Percentiles rank a stretch among this genome's conserved stretches.
phyloP scores from a whole-genome alignment of 2,329 filamentous ascomycete species.

The Colletotrichum sp. region DNA sequence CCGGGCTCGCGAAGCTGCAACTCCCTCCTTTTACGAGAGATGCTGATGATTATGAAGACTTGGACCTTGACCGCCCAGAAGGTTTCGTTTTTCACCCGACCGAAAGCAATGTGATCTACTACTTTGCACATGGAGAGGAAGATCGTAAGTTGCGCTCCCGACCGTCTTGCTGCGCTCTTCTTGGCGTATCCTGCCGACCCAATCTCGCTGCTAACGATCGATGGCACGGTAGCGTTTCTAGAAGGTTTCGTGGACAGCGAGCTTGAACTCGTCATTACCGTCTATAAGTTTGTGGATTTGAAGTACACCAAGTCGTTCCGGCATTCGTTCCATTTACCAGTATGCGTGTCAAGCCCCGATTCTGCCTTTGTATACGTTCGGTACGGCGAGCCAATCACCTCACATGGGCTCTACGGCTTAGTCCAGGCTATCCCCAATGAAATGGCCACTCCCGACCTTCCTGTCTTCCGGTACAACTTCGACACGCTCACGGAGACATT shows the following conservation, averaged over 20 bases:
- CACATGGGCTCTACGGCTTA: background rate
- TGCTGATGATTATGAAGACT: too few species aligned
- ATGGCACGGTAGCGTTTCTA: too few species aligned
- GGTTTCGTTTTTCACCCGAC: background rate
- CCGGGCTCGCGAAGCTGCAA: background rate
- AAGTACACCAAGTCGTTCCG: too few species aligned
- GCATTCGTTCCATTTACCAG: too few species aligned
- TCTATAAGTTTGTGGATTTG: too few species aligned
- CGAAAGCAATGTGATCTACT: background rate
- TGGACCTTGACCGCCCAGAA: background rate
- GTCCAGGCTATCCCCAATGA: background rate
- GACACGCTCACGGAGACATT: background rate
- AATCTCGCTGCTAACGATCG: background rate
- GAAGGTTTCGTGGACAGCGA: fast-evolving
- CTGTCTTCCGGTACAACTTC: background rate
- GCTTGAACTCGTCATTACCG: too few species aligned
- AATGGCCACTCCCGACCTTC: background rate
- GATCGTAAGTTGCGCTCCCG: background rate
- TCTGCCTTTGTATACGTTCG: too few species aligned
- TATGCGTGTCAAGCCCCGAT: too few species aligned
- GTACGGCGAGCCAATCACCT: background rate
- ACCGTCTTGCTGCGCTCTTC: too few species aligned
- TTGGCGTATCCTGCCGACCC: fast-evolving
- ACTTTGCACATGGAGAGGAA: background rate
- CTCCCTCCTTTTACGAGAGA: background rate